Evolutionary conservation across 495 filamentous ascomycete species (phyloP), one percentile per base, ranked within the genome.

Genomic region (Eremomyces bilateralis): DNA sequence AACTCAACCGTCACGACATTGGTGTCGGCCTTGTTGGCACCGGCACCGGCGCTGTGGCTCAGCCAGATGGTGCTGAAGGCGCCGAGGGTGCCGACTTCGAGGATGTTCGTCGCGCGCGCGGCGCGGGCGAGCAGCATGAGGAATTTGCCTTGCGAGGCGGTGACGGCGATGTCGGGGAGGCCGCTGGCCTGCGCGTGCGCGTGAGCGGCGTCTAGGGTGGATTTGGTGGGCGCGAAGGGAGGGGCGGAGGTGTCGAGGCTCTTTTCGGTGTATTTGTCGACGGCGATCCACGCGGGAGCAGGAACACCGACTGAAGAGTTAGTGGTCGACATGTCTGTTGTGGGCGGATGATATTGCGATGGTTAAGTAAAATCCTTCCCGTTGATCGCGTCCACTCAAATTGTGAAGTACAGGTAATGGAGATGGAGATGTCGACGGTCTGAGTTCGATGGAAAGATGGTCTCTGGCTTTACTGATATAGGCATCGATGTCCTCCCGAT

Each of bases 71-170:
- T 48, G 8, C 42, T 50, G 39, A 51, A 51, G 15, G 45, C 52
- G 38, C 52, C 52, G 20, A 55, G 31, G 0, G 50, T 53, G 8
- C 52, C 52, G 19, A 55, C 37, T 39, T 53, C 52, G 21, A 55
- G 50, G 17, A 53, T 39, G 40, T 43, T 31, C 31, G 46, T 42
- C 4, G 51, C 49, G 18, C 36, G 32, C 1, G 42, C 22, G 12
- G 44, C 25, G 20, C 39, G 33, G 17, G 48, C 48, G 34, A 46
- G 44, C 4, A 51, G 42, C 35, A 39, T 42, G 13, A 54, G 38
- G 35, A 38, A 50, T 29, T 49, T 48, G 35, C 47, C 51, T 25
- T 53, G 50, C 2, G 42, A 42, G 4, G 36, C 42, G 4, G 42
- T 41, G 20, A 50, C 47, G 20, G 43, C 45, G 38, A 54, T 54